Conservation (phyloP, 345 rosid species). For the Aquilaria malaccensis region DNA sequence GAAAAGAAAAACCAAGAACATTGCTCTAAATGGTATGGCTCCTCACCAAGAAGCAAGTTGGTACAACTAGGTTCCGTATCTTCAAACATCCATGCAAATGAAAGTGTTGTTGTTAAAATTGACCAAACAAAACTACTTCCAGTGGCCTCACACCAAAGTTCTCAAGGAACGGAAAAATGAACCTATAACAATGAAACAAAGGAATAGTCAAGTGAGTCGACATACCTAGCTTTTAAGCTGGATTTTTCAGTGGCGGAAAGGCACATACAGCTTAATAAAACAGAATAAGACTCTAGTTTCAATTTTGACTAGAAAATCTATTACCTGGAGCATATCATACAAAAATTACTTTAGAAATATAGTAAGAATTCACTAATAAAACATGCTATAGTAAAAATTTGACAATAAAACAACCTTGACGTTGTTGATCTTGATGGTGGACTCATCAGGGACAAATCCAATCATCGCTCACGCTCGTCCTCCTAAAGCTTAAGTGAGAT, state of each 20-base stretch:
- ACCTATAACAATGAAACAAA: conserved; percentile 40
- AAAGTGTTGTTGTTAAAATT: conserved; percentile 70
- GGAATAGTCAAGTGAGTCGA: conserved; percentile 3
- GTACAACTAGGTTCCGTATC: conserved; percentile 74
- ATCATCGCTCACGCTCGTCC: no score
- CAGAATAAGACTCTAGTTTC: not conserved
- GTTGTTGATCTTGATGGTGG: no score
- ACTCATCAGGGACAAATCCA: no score
- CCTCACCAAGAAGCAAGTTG: conserved; percentile 73
- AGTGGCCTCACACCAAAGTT: conserved; percentile 88
- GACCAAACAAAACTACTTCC: conserved; percentile 83
- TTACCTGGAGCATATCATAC: no score
- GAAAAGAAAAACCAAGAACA: not conserved
- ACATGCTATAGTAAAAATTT: not conserved
- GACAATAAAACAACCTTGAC: no score
- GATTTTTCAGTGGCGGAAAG: no score
- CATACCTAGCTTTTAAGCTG: no score
- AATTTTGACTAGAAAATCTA: no score
- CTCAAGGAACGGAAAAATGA: conserved; percentile 81
- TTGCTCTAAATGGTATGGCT: not conserved
- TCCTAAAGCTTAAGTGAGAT: no score
- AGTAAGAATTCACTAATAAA: not conserved
- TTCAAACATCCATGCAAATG: conserved; percentile 98
- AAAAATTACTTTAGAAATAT: not conserved
- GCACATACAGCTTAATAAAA: no score